Evolutionary conservation across 805 yeast genomes (phyloP).

Genomic region (Diddensiella santjacobensis): DNA sequence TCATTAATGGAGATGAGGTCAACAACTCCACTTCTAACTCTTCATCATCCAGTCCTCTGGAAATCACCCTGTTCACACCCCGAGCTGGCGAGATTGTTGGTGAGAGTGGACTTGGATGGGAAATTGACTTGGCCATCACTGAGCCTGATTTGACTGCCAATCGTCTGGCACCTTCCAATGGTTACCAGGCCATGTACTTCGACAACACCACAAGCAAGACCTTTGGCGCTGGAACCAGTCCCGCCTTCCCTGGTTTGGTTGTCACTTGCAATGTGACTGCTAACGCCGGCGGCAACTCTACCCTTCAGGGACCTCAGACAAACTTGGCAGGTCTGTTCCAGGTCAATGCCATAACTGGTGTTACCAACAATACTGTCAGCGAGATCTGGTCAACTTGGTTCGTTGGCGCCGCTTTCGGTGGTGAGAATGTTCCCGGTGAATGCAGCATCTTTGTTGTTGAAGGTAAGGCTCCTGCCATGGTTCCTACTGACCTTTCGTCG

Average conservation of each 20-base stretch:
- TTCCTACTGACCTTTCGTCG: not conserved
- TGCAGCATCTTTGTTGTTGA: constrained; percentile 2
- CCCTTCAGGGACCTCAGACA: constrained; percentile 1
- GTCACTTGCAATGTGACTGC: constrained; percentile 3
- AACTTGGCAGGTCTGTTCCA: constrained; percentile 9
- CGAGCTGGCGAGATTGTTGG: constrained; percentile 5
- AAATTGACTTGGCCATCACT: constrained; percentile 7
- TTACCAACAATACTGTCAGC: constrained; percentile 2
- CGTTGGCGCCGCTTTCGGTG: constrained; percentile 3
- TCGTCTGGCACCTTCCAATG: constrained; percentile 3
- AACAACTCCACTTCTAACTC: constrained; percentile 5
- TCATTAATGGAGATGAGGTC: constrained; percentile 5
- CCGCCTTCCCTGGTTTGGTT: constrained; percentile 6
- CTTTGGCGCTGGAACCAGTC: constrained; percentile 3
- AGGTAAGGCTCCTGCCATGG: constrained; percentile 6
- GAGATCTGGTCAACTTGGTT: constrained; percentile 8
- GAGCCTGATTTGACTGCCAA: constrained; percentile 6
- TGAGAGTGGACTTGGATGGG: constrained; percentile 3
- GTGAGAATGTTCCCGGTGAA: constrained; percentile 1
- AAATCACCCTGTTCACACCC: constrained; percentile 6
- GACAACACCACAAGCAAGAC: constrained; percentile 5
- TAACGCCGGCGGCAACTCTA: constrained; percentile 3
- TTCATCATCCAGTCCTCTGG: not conserved
- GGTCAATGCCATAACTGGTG: constrained; percentile 7
- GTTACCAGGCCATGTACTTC: constrained; percentile 2